A percentile compares a stretch with the other conserved stretches of the same genome.
These are phyloP conservation scores for Endocarpon pusillum DNA, from an alignment of 495 filamentous ascomycete genomes.

Conservation along the genomic window DNA sequence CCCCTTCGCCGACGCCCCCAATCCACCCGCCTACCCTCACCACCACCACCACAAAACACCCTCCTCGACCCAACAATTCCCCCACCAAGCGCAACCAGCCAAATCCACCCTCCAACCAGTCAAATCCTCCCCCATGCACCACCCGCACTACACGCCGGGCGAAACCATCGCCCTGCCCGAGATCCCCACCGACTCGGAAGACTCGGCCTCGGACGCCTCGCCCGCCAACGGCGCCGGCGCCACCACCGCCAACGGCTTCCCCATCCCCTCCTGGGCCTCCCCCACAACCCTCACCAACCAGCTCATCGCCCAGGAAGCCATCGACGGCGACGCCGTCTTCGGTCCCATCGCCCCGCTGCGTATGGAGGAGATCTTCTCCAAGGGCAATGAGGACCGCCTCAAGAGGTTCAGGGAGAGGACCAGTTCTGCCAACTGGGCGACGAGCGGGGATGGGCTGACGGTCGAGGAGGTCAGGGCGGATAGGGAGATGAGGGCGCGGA, in stretches of 20 bases:
- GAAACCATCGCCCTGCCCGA: conserved; percentile 76
- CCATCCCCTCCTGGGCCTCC: conserved; percentile 66
- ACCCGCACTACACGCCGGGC: conserved; percentile 63
- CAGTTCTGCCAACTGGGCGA: conserved; percentile 81
- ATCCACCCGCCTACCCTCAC: conserved; percentile 36
- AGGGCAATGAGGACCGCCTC: conserved; percentile 57
- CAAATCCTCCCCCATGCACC: conserved; percentile 53
- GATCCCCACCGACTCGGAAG: conserved; percentile 74
- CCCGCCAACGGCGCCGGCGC: conserved; percentile 17
- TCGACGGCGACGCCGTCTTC: conserved; percentile 74
- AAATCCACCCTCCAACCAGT: conserved; percentile 14
- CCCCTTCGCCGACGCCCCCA: conserved; percentile 60
- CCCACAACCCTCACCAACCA: conserved; percentile 56
- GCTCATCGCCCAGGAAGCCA: conserved; percentile 55
- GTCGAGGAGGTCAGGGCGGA: conserved; percentile 75
- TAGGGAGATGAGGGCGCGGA: conserved; percentile 22
- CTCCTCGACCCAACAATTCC: conserved; percentile 24
- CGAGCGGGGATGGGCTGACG: conserved; percentile 67
- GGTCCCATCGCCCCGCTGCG: conserved; percentile 70
- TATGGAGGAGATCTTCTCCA: conserved; percentile 87
- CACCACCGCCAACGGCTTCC: conserved; percentile 28
- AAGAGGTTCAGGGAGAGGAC: conserved; percentile 76
- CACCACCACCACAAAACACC: conserved; percentile 25
- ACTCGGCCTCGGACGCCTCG: conserved; percentile 50
- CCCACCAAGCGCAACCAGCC: conserved; percentile 36